Conservation (phyloP, 495 filamentous ascomycete species). For the Penicillium atrosanguineum region DNA sequence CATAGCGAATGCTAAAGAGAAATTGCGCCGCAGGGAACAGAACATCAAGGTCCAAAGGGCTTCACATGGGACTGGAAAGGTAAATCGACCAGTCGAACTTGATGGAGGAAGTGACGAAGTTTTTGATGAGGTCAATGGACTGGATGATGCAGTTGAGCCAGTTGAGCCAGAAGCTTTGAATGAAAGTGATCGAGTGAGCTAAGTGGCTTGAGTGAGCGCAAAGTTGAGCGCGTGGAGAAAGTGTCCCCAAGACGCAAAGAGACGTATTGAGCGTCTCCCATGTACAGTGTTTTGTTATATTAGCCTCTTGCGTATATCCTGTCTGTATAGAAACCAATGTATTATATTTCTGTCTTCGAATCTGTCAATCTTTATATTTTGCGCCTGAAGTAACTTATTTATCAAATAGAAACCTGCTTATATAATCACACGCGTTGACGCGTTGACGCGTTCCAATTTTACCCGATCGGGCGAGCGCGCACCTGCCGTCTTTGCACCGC, state of each 20-base stretch:
- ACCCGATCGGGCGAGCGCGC: conserved; percentile 34
- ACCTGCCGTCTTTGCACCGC: conserved; percentile 6
- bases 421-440: conserved; percentile 4
- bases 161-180: background rate
- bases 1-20: background rate
- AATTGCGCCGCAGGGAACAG: background rate
- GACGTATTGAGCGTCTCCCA: background rate
- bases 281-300: conserved; percentile 19
- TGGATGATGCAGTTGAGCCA: background rate
- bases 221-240: background rate
- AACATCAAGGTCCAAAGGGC: background rate
- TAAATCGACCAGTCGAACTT: background rate
- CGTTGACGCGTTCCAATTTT: conserved; percentile 41
- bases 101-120: background rate
- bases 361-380: too few species aligned
- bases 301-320: conserved; percentile 14
- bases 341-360: conserved; percentile 7
- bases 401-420: background rate
- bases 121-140: background rate
- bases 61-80: background rate
- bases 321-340: conserved; percentile 10
- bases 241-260: background rate
- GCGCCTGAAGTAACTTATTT: too few species aligned
- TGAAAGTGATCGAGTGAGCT: background rate
- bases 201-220: background rate